A percentile compares a stretch with the other conserved stretches of the same genome.
phyloP scores from a whole-genome alignment of 2,329 filamentous ascomycete species.

The Fusarium kyushuense region DNA sequence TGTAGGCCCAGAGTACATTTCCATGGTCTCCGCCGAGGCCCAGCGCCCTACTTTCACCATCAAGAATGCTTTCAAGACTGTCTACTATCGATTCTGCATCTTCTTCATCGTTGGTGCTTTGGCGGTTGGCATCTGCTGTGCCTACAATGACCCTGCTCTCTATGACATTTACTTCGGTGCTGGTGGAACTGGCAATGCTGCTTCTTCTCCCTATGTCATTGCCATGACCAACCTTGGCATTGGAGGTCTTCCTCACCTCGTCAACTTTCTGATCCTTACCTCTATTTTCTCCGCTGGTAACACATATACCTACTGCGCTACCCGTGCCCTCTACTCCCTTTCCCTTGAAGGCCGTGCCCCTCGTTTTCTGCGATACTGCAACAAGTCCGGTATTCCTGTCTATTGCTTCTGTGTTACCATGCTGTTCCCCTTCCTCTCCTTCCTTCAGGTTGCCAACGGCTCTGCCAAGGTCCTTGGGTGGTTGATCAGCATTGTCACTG shows the following conservation, averaged over 20 bases:
- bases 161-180: conserved; percentile 59
- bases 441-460: conserved; percentile 61
- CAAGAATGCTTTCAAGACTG: conserved; percentile 63
- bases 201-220: conserved; percentile 58
- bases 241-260: conserved; percentile 64
- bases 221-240: conserved; percentile 65
- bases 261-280: conserved; percentile 64
- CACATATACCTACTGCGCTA: conserved; percentile 60
- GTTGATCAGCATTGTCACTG: conserved; percentile 67
- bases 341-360: conserved; percentile 62
- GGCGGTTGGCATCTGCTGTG: conserved; percentile 67
- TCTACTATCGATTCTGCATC: conserved; percentile 62
- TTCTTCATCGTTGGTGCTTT: conserved; percentile 57
- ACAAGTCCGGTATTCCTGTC: conserved; percentile 69
- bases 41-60: conserved; percentile 69
- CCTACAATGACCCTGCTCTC: conserved; percentile 70
- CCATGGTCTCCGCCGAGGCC: conserved; percentile 73
- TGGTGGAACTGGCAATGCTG: conserved; percentile 57
- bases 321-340: conserved; percentile 62
- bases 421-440: conserved; percentile 63
- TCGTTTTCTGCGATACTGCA: conserved; percentile 67
- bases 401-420: conserved; percentile 66
- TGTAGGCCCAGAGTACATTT: conserved; percentile 72
- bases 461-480: conserved; percentile 64
- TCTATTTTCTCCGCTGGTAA: conserved; percentile 50